These are phyloP conservation scores for Artemisia tridentata DNA, from an alignment of 129 eudicot genomes.

Conservation along the genomic window DNA sequence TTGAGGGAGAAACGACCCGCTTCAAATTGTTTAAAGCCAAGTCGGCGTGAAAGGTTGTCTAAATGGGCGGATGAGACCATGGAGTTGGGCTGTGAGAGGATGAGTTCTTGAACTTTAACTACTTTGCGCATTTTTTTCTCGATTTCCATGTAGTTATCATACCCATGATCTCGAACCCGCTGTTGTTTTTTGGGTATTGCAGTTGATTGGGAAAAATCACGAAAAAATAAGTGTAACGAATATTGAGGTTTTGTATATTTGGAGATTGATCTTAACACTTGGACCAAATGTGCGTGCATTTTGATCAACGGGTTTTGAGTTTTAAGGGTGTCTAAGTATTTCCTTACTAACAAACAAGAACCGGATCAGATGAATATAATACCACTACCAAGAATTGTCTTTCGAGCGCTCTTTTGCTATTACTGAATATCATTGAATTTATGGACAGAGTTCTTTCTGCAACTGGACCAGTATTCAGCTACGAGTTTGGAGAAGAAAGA, in stretches of 20 bases:
- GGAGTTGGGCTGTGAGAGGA: conserved; percentile 66
- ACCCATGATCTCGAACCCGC: conserved; percentile 82
- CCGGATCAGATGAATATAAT: too few species aligned
- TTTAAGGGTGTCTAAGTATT: too few species aligned
- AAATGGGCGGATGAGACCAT: conserved; percentile 70
- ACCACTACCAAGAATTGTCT: too few species aligned
- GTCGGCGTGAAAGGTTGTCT: conserved; percentile 61
- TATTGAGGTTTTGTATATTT: conserved; percentile 16
- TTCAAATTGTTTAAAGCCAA: conserved; percentile 77
- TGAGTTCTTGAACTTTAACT: conserved; percentile 68
- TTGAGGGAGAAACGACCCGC: conserved; percentile 72
- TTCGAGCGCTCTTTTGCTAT: too few species aligned
- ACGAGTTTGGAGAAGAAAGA: too few species aligned
- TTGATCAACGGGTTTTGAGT: too few species aligned
- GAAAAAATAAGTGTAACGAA: conserved; percentile 5
- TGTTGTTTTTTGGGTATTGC: conserved; percentile 75
- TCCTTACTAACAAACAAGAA: too few species aligned
- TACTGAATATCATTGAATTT: too few species aligned
- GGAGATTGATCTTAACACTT: conserved; percentile 6
- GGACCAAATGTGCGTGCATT: conserved; percentile 35
- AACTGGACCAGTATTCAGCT: too few species aligned
- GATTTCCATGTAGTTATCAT: conserved; percentile 84
- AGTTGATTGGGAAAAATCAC: conserved; percentile 69
- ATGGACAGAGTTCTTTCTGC: too few species aligned
- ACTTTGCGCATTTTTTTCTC: conserved; percentile 84